Percentiles rank a stretch among this genome's conserved stretches.
Evolutionary conservation across 495 filamentous ascomycete genomes (phyloP).

Genomic region (Neurospora sp.): DNA sequence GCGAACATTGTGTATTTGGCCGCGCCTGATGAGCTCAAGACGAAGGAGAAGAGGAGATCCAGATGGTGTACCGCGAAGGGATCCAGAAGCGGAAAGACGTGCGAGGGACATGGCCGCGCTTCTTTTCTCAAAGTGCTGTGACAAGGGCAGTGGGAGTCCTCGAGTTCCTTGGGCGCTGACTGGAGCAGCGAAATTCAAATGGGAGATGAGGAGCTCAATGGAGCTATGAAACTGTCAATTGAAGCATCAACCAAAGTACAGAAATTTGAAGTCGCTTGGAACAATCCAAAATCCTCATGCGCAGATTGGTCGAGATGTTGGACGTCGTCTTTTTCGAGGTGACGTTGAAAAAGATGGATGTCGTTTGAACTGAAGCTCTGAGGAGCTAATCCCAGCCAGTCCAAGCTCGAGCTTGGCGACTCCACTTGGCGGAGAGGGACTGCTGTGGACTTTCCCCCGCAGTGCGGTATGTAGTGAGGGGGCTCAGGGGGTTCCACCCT

Average conservation of each 20-base stretch:
- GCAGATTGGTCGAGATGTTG: not conserved
- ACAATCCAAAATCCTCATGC: not conserved
- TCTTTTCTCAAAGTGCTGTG: not conserved
- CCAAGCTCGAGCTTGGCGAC: not conserved
- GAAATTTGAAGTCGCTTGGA: not conserved
- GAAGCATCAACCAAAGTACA: not conserved
- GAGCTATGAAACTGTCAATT: not conserved
- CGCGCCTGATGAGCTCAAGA: not conserved
- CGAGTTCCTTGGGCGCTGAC: not conserved
- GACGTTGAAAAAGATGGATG: not conserved
- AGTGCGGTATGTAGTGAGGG: not conserved
- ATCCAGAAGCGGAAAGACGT: not conserved
- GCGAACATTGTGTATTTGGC: not conserved
- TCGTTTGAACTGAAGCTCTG: not conserved
- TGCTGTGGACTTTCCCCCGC: not conserved
- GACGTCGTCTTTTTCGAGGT: not conserved
- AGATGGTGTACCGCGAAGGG: not conserved
- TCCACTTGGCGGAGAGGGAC: not conserved
- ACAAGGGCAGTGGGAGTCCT: not conserved
- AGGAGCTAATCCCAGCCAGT: not conserved
- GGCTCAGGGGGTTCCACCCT: not conserved
- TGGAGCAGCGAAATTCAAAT: not conserved
- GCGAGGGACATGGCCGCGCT: not conserved
- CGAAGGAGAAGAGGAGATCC: conserved; percentile 1
- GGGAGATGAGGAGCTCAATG: not conserved